Evolutionary conservation across 805 yeast species (phyloP).

Genomic region (Myxozyma lipomycoides): DNA sequence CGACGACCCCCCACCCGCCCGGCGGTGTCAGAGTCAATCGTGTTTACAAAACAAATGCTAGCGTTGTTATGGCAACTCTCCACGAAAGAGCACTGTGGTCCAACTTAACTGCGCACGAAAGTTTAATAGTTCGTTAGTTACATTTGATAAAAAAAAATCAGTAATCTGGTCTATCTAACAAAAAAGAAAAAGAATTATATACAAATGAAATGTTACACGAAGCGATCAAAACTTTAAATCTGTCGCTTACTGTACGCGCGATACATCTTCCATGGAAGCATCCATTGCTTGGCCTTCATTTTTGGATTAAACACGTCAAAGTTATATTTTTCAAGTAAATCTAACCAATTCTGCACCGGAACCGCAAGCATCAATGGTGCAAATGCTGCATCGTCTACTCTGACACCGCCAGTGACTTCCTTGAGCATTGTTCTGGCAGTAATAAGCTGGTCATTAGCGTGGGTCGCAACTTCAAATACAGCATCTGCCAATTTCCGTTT

Average conservation of each 20-base stretch:
- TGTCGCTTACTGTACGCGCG: constrained; percentile 43
- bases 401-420: constrained; percentile 37
- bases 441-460: constrained; percentile 75
- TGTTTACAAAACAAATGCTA: too few species aligned
- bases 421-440: constrained; percentile 58
- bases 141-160: too few species aligned
- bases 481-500: constrained; percentile 51
- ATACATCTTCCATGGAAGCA: constrained; percentile 59
- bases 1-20: too few species aligned
- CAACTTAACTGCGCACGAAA: too few species aligned
- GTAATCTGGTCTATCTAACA: too few species aligned
- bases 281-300: constrained; percentile 53
- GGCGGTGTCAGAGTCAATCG: too few species aligned
- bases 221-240: too few species aligned
- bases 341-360: constrained; percentile 61
- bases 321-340: constrained; percentile 55
- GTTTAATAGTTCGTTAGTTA: too few species aligned
- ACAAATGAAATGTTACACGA: too few species aligned
- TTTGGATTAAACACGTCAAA: constrained; percentile 54
- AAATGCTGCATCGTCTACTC: constrained; percentile 52
- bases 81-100: too few species aligned
- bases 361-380: constrained; percentile 65
- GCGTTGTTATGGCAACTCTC: too few species aligned
- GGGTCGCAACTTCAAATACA: constrained; percentile 63
- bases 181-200: too few species aligned